phyloP scores from a whole-genome alignment of 352 stramenopile species.

The Globisporangium paddicum region DNA sequence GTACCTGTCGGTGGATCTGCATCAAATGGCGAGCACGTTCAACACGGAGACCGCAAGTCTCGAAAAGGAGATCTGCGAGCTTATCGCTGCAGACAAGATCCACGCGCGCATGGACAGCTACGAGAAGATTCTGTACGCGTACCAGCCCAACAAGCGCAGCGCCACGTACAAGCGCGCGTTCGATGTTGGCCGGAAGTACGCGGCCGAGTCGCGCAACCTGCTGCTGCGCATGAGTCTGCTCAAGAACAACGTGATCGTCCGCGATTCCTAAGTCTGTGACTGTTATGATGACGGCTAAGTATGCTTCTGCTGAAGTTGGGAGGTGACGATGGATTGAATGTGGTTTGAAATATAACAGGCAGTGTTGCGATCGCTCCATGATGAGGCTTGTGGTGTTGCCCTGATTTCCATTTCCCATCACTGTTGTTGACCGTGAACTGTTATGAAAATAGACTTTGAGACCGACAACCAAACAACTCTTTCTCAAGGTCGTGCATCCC shows the following conservation, averaged over 20 bases:
- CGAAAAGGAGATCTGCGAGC: conserved; percentile 73
- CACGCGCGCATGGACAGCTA: conserved; percentile 86
- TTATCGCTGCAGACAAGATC: conserved; percentile 74
- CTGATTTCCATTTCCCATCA: not conserved
- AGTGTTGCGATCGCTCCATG: not conserved
- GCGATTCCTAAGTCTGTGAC: conserved; percentile 36
- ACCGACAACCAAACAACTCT: not conserved
- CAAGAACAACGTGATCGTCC: conserved; percentile 83
- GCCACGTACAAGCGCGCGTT: conserved; percentile 78
- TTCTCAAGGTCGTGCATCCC: not conserved
- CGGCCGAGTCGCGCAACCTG: conserved; percentile 73
- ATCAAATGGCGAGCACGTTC: conserved; percentile 85
- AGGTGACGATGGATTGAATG: not conserved
- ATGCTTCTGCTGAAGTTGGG: not conserved
- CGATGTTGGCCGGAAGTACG: conserved; percentile 77
- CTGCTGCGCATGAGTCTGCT: conserved; percentile 84
- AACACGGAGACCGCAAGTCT: conserved; percentile 54
- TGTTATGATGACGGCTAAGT: not conserved
- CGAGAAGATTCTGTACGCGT: conserved; percentile 81
- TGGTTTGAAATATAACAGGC: conserved; percentile 4
- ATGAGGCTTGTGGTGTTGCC: not conserved
- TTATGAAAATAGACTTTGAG: not conserved
- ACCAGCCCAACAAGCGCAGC: conserved; percentile 73
- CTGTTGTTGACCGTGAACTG: not conserved
- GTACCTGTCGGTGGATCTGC: conserved; percentile 83